Conservation (phyloP, 2,329 filamentous ascomycete species). For the Tolypocladium inflatum region DNA sequence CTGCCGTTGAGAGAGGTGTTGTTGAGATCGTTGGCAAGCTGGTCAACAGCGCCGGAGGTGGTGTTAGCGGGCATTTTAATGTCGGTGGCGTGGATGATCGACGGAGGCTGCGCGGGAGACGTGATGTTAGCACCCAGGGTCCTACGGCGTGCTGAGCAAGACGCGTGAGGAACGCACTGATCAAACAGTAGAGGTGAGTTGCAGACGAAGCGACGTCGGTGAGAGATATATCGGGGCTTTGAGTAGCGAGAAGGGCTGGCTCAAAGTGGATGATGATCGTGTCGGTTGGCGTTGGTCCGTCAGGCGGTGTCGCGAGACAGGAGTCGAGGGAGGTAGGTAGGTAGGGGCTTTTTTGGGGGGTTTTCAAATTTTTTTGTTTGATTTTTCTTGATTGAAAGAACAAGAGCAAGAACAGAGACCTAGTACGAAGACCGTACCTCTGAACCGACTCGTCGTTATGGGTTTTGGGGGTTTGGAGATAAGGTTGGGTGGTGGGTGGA, state of each 20-base stretch:
- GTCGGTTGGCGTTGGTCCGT: constrained; percentile 11
- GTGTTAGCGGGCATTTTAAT: constrained; percentile 52
- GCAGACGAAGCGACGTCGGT: constrained; percentile 1
- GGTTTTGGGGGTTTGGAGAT: constrained; percentile 32
- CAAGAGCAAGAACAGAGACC: constrained; percentile 51
- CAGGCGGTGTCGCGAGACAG: constrained; percentile 18
- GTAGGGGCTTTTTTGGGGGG: constrained; percentile 46
- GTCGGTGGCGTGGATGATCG: constrained; percentile 7
- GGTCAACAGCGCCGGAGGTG: constrained; percentile 57
- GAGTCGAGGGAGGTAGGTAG: constrained; percentile 23
- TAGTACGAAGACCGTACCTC: constrained; percentile 50
- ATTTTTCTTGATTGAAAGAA: constrained; percentile 40
- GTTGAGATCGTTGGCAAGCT: constrained; percentile 70
- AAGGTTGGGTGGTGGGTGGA: constrained; percentile 38
- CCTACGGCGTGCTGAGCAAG: background rate
- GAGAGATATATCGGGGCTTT: constrained; percentile 8
- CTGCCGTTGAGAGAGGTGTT: constrained; percentile 61
- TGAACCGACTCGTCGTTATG: constrained; percentile 38
- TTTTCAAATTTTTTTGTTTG: constrained; percentile 54
- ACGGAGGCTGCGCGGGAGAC: background rate
- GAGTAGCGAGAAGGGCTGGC: constrained; percentile 9
- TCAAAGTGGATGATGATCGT: constrained; percentile 1
- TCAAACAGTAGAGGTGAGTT: background rate
- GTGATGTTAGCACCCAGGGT: constrained; percentile 1
- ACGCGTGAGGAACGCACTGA: background rate